Percentiles rank a stretch among this genome's conserved stretches.
These are phyloP conservation scores for Aspergillus tanneri DNA, from an alignment of 2,329 filamentous ascomycete species.

Conservation along the genomic window DNA sequence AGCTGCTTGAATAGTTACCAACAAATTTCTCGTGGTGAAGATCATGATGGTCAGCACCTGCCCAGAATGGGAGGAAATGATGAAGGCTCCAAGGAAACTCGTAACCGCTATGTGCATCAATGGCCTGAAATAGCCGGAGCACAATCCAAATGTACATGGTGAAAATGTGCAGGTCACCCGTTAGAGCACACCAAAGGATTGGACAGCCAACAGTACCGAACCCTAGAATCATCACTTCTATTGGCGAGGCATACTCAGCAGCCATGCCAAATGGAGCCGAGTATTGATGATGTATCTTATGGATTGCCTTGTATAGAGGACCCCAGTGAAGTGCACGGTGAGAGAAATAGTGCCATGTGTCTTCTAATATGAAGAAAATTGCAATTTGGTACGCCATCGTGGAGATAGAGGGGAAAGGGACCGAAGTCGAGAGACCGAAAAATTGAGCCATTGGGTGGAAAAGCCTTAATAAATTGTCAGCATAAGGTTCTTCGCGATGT, in stretches of 20 bases:
- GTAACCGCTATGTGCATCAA: conserved; percentile 96
- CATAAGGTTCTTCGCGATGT: not conserved
- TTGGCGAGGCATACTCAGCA: conserved; percentile 95
- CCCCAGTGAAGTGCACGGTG: conserved; percentile 93
- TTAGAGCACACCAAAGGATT: conserved; percentile 78
- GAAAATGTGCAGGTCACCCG: conserved; percentile 84
- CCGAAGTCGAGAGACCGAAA: conserved; percentile 81
- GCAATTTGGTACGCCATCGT: conserved; percentile 90
- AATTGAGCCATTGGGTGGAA: conserved; percentile 96
- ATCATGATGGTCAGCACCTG: conserved; percentile 94
- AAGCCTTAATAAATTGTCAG: conserved; percentile 51
- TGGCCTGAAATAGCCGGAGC: conserved; percentile 90
- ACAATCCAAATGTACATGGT: conserved; percentile 99
- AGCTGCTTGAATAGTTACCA: conserved; percentile 95
- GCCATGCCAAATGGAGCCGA: conserved; percentile 95
- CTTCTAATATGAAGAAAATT: conserved; percentile 93
- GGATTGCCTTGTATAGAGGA: conserved; percentile 90
- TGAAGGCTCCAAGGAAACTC: conserved; percentile 97
- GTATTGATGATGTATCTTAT: conserved; percentile 99
- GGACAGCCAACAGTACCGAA: conserved; percentile 80
- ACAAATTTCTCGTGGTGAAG: conserved; percentile 98
- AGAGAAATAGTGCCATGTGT: conserved; percentile 97
- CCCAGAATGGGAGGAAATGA: conserved; percentile 97
- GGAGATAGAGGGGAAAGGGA: conserved; percentile 81
- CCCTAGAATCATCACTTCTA: conserved; percentile 93